Conservation (phyloP, 192 early-diverging fungal genomes). For the Lobosporangium transversale region DNA sequence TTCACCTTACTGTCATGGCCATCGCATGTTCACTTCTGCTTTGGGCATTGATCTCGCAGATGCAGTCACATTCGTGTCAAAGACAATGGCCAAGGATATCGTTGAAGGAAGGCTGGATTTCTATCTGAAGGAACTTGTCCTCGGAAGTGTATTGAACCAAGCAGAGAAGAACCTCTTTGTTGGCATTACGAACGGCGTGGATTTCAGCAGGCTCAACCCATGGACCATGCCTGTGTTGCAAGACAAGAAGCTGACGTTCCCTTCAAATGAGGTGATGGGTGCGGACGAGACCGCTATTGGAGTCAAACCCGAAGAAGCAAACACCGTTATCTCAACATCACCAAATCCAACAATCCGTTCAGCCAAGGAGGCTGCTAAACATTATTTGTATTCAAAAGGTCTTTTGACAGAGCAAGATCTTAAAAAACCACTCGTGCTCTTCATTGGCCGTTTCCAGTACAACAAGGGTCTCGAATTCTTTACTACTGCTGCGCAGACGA, state of each 20-base stretch:
- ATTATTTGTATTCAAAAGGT: slow-evolving; percentile 53
- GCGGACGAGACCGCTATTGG: slow-evolving; percentile 1
- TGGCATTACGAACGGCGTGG: slow-evolving; percentile 66
- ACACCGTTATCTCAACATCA: not conserved
- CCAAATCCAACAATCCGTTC: slow-evolving; percentile 26
- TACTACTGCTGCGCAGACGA: slow-evolving; percentile 26
- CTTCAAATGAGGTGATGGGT: slow-evolving; percentile 34
- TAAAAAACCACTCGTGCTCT: slow-evolving; percentile 56
- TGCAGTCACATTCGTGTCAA: slow-evolving; percentile 64
- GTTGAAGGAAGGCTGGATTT: slow-evolving; percentile 64
- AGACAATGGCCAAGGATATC: slow-evolving; percentile 63
- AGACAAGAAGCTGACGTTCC: slow-evolving; percentile 48
- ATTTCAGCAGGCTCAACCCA: slow-evolving; percentile 59
- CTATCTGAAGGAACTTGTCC: slow-evolving; percentile 64
- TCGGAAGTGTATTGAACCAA: slow-evolving; percentile 57
- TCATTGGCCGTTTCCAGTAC: slow-evolving; percentile 66
- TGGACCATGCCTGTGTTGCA: slow-evolving; percentile 53
- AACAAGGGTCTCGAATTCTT: slow-evolving; percentile 67
- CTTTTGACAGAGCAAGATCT: slow-evolving; percentile 52
- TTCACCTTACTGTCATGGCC: slow-evolving; percentile 56
- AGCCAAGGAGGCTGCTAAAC: slow-evolving; percentile 60
- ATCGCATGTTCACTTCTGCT: slow-evolving; percentile 60
- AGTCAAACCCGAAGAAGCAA: not conserved
- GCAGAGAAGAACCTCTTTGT: slow-evolving; percentile 56
- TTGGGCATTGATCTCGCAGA: slow-evolving; percentile 63